These are phyloP conservation scores for Pterocarpus santalinus DNA, from an alignment of 306 rosid genomes.

Conservation along the genomic window DNA sequence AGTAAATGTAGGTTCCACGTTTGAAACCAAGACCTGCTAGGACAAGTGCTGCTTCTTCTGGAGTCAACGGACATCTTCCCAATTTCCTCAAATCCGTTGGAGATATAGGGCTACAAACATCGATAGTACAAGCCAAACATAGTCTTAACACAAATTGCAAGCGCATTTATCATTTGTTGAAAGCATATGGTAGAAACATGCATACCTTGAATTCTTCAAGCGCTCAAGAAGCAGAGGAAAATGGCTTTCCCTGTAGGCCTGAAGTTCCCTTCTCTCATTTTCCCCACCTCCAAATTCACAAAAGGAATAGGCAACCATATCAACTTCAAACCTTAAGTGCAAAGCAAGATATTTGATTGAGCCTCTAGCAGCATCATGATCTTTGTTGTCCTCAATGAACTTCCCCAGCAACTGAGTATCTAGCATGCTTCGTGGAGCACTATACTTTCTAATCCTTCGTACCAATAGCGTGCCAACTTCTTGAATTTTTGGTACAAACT, in stretches of 20 bases:
- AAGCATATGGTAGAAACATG: slow-evolving; percentile 22
- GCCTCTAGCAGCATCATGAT: slow-evolving; percentile 51
- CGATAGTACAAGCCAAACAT: slow-evolving; percentile 21
- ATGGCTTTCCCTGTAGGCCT: slow-evolving; percentile 83
- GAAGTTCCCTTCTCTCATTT: slow-evolving; percentile 79
- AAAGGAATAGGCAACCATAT: slow-evolving; percentile 93
- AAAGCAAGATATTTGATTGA: slow-evolving; percentile 81
- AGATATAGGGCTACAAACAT: slow-evolving; percentile 59
- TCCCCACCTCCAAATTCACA: slow-evolving; percentile 95
- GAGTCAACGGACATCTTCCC: slow-evolving; percentile 95
- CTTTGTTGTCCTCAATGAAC: slow-evolving; percentile 56
- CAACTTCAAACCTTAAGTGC: slow-evolving; percentile 93
- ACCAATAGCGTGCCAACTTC: slow-evolving; percentile 74
- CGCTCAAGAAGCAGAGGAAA: slow-evolving; percentile 92
- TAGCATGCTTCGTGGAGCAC: slow-evolving; percentile 61
- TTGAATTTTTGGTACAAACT: slow-evolving; percentile 81
- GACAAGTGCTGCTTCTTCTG: slow-evolving; percentile 97
- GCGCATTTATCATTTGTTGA: slow-evolving; percentile 1
- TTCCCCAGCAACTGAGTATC: slow-evolving; percentile 83
- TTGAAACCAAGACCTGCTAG: slow-evolving; percentile 87
- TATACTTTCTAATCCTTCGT: slow-evolving; percentile 72
- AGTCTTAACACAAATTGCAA: slow-evolving; percentile 1
- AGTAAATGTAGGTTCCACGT: slow-evolving; percentile 74
- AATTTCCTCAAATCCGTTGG: slow-evolving; percentile 71
- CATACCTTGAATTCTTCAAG: slow-evolving; percentile 78